Evolutionary conservation across 345 rosid species (phyloP).

Genomic region (Rhizophora apiculata): DNA sequence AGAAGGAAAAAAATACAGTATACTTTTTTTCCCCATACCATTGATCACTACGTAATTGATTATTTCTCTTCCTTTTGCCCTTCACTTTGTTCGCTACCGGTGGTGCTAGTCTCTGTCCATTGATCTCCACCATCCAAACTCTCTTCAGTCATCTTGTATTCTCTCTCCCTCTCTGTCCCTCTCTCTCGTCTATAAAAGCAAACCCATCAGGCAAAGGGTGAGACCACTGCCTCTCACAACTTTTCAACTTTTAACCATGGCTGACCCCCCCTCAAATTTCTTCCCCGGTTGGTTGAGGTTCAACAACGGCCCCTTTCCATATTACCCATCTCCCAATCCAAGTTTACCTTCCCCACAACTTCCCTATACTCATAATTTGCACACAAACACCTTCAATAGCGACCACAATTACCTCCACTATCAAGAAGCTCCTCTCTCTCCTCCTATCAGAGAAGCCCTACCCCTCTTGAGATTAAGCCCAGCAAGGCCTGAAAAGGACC

Average conservation of each 20-base stretch:
- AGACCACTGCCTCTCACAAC: constrained; percentile 28
- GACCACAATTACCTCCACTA: constrained; percentile 19
- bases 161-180: constrained; percentile 30
- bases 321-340: constrained; percentile 12
- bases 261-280: constrained; percentile 79
- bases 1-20: background rate
- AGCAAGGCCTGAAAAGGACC: constrained; percentile 39
- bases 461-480: constrained; percentile 77
- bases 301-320: constrained; percentile 39
- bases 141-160: constrained; percentile 41
- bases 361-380: constrained; percentile 10
- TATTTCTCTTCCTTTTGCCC: constrained; percentile 30
- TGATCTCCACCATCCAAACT: constrained; percentile 39
- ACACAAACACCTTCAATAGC: constrained; percentile 9
- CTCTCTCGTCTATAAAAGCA: constrained; percentile 42
- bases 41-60: constrained; percentile 3
- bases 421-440: constrained; percentile 61
- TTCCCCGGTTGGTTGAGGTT: constrained; percentile 53
- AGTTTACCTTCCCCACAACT: constrained; percentile 26
- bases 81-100: constrained; percentile 28
- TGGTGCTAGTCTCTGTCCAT: background rate
- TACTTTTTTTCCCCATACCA: background rate
- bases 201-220: constrained; percentile 34
- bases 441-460: constrained; percentile 83
- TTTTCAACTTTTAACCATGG: constrained; percentile 46